phyloP scores from a whole-genome alignment of 2,329 filamentous ascomycete species.

The Talaromyces sp. region DNA sequence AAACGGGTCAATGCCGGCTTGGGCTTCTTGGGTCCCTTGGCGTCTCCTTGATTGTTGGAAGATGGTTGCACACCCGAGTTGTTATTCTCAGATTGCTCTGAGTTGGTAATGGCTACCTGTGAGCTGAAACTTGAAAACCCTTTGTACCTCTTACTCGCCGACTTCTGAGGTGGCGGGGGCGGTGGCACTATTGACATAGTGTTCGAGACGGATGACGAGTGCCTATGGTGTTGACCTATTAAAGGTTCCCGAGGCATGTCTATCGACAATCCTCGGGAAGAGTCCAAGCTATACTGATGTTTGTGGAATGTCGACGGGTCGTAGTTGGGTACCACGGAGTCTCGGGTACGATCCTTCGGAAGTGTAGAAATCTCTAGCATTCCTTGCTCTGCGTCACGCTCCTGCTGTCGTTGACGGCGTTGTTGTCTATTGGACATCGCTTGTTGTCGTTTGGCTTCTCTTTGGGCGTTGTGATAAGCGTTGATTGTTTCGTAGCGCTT shows the following conservation, averaged over 20 bases:
- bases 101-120: not conserved
- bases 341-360: conserved; percentile 19
- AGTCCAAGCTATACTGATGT: conserved; percentile 14
- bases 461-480: conserved; percentile 11
- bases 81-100: not conserved
- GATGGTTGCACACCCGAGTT: not conserved
- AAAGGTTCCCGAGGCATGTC: conserved; percentile 14
- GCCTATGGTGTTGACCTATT: conserved; percentile 10
- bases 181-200: not conserved
- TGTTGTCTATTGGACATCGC: conserved; percentile 15
- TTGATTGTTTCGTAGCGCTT: conserved; percentile 23
- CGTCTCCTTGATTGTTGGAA: not conserved
- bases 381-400: conserved; percentile 10
- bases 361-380: conserved; percentile 11
- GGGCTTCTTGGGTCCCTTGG: conserved; percentile 20
- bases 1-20: conserved; percentile 36
- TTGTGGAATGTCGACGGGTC: conserved; percentile 32
- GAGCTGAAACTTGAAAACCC: not conserved
- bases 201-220: conserved; percentile 12
- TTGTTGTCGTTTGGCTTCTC: not conserved
- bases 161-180: not conserved
- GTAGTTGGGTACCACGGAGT: conserved; percentile 31
- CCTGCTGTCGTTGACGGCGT: conserved; percentile 7
- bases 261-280: conserved; percentile 13
- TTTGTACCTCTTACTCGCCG: not conserved